These are phyloP conservation scores for Selaginella tamariscina DNA, from an alignment of 75 land plant genomes.

Conservation along the genomic window DNA sequence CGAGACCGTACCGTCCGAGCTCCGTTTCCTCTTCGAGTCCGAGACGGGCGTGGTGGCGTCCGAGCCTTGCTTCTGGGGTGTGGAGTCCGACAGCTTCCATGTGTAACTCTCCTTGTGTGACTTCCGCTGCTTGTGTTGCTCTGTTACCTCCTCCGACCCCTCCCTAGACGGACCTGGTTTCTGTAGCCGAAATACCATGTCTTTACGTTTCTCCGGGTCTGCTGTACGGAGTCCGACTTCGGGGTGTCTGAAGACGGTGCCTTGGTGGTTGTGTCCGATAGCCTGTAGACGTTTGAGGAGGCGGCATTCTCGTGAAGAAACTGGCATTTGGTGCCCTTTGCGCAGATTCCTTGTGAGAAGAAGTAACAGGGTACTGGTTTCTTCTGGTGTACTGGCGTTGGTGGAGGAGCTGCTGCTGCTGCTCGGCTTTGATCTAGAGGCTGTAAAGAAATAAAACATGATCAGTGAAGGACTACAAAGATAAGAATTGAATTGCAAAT, in stretches of 20 bases:
- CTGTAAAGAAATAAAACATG: background rate
- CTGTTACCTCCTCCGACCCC: background rate
- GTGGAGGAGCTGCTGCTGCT: background rate
- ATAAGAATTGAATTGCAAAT: background rate
- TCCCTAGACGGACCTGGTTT: background rate
- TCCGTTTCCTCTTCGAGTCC: background rate
- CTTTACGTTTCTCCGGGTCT: background rate
- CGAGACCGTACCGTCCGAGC: background rate
- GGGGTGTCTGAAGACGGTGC: background rate
- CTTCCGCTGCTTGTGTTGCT: background rate
- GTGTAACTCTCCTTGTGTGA: background rate
- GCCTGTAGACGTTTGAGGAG: background rate
- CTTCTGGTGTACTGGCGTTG: background rate
- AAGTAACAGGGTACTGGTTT: background rate
- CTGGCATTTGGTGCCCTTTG: constrained; percentile 6
- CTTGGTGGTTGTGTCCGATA: background rate
- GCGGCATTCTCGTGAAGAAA: background rate
- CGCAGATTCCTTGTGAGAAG: background rate
- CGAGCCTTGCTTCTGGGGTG: background rate
- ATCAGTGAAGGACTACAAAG: background rate
- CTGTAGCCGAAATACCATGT: background rate
- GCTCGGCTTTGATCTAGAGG: background rate
- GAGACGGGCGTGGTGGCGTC: background rate
- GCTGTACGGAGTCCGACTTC: background rate
- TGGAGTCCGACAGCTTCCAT: background rate